Base-by-base conservation (phyloP, 2,329 filamentous ascomycete species). In the Endothia cerciana region DNA sequence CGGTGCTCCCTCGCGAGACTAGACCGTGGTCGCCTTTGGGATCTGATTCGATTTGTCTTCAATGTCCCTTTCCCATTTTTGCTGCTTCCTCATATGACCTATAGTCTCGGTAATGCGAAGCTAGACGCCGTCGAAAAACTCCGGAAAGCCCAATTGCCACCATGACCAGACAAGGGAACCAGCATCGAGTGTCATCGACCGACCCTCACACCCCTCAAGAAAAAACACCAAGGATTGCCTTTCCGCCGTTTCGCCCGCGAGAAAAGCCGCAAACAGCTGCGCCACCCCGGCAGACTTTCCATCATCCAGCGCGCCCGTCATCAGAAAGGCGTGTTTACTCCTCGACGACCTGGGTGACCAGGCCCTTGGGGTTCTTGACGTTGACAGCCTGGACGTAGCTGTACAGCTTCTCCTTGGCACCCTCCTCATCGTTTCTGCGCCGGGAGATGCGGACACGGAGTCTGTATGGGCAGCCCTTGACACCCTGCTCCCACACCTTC, bases 401-500 rank as follows among this genome's bases (percentile, higher is more conserved):
- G 91, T 98, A 99, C 74, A 99, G 90, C 89, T 96, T 97, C 90
- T 99, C 93, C 88, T 97, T 97, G 81, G 96, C 95, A 78, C 92
- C 93, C 86, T 99, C 95, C 88, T 98, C 95, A 83, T 99, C 95
- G 86, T 99, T 99, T 89, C 95, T 93, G 90, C 97, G 96, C 85
- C 95, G 93, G 80, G 93, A 97, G 85, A 99, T 97, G 85, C 96
- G 93, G 80, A 99, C 90, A 78, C 95, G 94, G 77, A 99, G 88
- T 83, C 96, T 91, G 91, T 91, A 98, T 75, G 94, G 93, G 74
- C 97, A 94, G 79, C 95, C 96, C 92, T 98, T 99, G 87, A 99
- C 90, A 83, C 95, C 95, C 79, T 91, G 87, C 86, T 99, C 95
- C 95, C 95, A 99, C 82, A 99, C 94, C 89, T 99, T 98, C 92